Evolutionary conservation across 1,284 basidiomycete genomes (phyloP).

Genomic region (Papiliotrema laurentii): DNA sequence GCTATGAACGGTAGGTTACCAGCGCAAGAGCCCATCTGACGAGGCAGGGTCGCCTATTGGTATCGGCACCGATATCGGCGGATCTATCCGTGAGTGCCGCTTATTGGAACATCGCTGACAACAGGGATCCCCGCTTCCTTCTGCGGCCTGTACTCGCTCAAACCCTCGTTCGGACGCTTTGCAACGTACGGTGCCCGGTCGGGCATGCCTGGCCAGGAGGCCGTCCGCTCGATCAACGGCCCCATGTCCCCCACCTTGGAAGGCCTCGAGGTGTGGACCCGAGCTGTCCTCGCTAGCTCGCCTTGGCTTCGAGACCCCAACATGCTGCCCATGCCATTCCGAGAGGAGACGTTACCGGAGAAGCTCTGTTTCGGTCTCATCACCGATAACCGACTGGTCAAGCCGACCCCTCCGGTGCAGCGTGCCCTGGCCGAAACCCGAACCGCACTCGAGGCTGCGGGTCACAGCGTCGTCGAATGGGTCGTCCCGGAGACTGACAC

Average conservation of each 20-base stretch:
- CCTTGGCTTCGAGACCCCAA: constrained; percentile 69
- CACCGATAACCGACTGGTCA: constrained; percentile 57
- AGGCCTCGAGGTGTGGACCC: constrained; percentile 61
- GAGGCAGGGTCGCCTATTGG: constrained; percentile 56
- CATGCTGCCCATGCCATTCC: constrained; percentile 61
- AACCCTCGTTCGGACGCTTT: constrained; percentile 65
- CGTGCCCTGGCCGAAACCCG: constrained; percentile 61
- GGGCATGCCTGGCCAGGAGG: constrained; percentile 65
- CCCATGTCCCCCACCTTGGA: constrained; percentile 60
- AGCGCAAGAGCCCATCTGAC: no score
- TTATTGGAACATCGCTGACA: background rate
- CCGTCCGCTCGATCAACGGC: constrained; percentile 65
- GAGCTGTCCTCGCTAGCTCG: constrained; percentile 50
- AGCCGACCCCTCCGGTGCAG: constrained; percentile 67
- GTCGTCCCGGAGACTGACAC: constrained; percentile 12
- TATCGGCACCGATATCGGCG: constrained; percentile 67
- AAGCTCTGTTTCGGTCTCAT: constrained; percentile 29
- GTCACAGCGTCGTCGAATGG: constrained; percentile 57
- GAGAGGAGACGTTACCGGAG: constrained; percentile 41
- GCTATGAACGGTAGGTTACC: constrained; percentile 50
- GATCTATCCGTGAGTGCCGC: constrained; percentile 54
- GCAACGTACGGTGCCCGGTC: constrained; percentile 54
- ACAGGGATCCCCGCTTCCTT: constrained; percentile 61
- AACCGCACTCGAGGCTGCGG: constrained; percentile 58
- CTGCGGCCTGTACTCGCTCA: constrained; percentile 63